These are phyloP conservation scores for Scytalidium lignicola DNA, from an alignment of 2,329 filamentous ascomycete species.

Conservation along the genomic window DNA sequence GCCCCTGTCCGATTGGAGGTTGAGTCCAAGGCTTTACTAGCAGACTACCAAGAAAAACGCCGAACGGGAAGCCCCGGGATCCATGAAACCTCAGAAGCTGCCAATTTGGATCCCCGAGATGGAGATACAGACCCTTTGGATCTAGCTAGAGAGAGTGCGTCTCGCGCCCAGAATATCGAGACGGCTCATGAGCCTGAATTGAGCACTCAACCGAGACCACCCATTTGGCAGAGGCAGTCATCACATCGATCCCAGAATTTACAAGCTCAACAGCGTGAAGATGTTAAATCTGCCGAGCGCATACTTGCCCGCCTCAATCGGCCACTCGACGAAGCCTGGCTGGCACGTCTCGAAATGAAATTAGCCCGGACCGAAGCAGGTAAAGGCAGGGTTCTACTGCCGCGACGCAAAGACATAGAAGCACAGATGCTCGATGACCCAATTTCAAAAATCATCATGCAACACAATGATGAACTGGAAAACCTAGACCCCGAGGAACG, in stretches of 20 bases:
- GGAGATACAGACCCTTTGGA: slow-evolving; percentile 8
- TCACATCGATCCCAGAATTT: slow-evolving; percentile 58
- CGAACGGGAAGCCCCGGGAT: too few relatives aligned
- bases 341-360: slow-evolving; percentile 14
- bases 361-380: slow-evolving; percentile 5
- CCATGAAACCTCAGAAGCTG: slow-evolving; percentile 6
- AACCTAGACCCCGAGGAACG: slow-evolving; percentile 88
- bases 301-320: slow-evolving; percentile 14
- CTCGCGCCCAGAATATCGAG: slow-evolving; percentile 4
- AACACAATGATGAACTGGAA: slow-evolving; percentile 75
- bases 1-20: slow-evolving; percentile 12
- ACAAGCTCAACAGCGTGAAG: slow-evolving; percentile 43
- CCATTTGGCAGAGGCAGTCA: slow-evolving; percentile 39
- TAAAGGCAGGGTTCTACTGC: slow-evolving; percentile 7
- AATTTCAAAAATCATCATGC: slow-evolving; percentile 18
- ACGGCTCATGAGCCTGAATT: slow-evolving; percentile 2
- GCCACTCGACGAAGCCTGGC: slow-evolving; percentile 14
- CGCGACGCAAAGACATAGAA: slow-evolving; percentile 56
- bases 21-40: slow-evolving; percentile 13
- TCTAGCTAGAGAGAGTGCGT: slow-evolving; percentile 4
- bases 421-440: slow-evolving; percentile 53
- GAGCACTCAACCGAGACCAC: slow-evolving; percentile 9
- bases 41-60: slow-evolving; percentile 9
- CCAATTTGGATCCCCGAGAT: slow-evolving; percentile 8
- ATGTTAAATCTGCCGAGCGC: slow-evolving; percentile 29